Conservation (phyloP, 805 yeast genomes). For the Myxozyma lipomycoides region DNA sequence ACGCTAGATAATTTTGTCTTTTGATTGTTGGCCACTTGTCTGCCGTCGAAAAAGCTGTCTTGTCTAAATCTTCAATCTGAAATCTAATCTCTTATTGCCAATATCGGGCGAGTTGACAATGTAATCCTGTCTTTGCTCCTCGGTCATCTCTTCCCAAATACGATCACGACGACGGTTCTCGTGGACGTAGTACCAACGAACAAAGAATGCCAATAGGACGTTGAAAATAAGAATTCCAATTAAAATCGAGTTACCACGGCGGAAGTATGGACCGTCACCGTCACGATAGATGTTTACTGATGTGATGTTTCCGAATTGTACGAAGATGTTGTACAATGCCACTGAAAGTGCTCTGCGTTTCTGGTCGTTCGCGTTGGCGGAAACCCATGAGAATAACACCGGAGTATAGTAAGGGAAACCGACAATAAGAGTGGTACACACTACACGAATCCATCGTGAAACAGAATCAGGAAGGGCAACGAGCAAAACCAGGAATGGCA, state of each 20-base stretch:
- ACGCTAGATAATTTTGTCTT: too few species aligned
- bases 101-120: conserved; percentile 44
- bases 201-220: conserved; percentile 12
- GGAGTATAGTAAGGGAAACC: conserved; percentile 37
- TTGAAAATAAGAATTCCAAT: conserved; percentile 18
- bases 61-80: conserved; percentile 34
- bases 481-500: conserved; percentile 20
- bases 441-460: conserved; percentile 16
- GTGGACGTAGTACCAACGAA: conserved; percentile 34
- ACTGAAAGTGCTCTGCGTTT: conserved; percentile 60
- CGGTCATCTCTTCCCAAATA: conserved; percentile 50
- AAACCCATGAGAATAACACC: conserved; percentile 54
- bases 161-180: conserved; percentile 38
- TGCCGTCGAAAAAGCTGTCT: neutral
- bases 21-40: too few species aligned
- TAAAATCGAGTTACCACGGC: conserved; percentile 49
- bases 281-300: conserved; percentile 54
- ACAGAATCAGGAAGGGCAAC: conserved; percentile 20
- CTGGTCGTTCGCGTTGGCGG: conserved; percentile 58
- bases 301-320: conserved; percentile 55
- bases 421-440: conserved; percentile 23
- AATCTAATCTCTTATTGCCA: conserved; percentile 59
- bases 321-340: conserved; percentile 60
- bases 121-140: conserved; percentile 51
- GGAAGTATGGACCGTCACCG: conserved; percentile 57